Evolutionary conservation across 345 rosid genomes (phyloP).

Genomic region (Orychophragmus violaceus): DNA sequence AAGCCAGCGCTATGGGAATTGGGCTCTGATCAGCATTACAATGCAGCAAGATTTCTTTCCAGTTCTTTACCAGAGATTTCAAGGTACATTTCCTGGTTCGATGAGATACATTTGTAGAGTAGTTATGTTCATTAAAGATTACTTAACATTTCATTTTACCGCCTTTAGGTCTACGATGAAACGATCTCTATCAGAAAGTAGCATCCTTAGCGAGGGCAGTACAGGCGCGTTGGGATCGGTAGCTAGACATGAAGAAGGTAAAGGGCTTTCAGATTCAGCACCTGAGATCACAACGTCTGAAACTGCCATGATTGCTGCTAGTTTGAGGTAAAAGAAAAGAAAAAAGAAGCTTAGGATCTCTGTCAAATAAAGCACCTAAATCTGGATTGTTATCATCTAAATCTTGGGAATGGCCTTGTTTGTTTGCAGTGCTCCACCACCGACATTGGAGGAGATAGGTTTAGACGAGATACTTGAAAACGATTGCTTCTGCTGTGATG

Average conservation of each 20-base stretch:
- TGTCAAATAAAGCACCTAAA: not conserved
- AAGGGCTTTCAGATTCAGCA: conserved; percentile 56
- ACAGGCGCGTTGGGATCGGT: conserved; percentile 31
- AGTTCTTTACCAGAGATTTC: conserved; percentile 36
- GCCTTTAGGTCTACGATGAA: conserved; percentile 49
- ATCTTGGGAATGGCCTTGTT: conserved; percentile 11
- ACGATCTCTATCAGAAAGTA: conserved; percentile 87
- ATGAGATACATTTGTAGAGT: not conserved
- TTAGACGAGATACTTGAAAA: conserved; percentile 40
- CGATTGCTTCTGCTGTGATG: conserved; percentile 43
- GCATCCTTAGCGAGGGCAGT: conserved; percentile 46
- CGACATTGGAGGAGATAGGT: conserved; percentile 33
- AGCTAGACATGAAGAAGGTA: conserved; percentile 36
- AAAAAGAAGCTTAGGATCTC: not conserved
- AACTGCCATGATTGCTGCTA: conserved; percentile 29
- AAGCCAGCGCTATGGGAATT: conserved; percentile 91
- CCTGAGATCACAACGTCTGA: conserved; percentile 53
- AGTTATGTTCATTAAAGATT: not conserved
- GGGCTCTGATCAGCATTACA: conserved; percentile 67
- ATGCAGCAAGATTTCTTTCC: conserved; percentile 43
- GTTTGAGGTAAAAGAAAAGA: conserved; percentile 43
- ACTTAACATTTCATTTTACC: conserved; percentile 4
- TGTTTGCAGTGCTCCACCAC: conserved; percentile 42
- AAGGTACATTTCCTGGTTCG: conserved; percentile 31
- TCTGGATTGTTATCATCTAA: conserved; percentile 16